Evolutionary conservation across 176 grass and related monocot genomes (phyloP).

Genomic region (Juncus inflexus): DNA sequence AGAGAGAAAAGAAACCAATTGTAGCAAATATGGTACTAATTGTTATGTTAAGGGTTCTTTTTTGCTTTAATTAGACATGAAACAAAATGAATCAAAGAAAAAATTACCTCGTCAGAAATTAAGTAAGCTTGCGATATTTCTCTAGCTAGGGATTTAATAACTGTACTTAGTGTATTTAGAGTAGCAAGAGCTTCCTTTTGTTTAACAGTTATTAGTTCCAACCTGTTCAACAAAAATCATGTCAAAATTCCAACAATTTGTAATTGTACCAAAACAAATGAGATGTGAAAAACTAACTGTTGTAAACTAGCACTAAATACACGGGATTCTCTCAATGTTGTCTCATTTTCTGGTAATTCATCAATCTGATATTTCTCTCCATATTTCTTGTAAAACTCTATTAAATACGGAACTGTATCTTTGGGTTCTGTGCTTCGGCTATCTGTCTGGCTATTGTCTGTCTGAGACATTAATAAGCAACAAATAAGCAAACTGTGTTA

Average conservation of each 20-base stretch:
- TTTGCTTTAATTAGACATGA: too few relatives aligned
- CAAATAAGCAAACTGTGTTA: slow-evolving; percentile 4
- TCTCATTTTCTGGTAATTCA: slow-evolving; percentile 84
- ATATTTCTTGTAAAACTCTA: slow-evolving; percentile 94
- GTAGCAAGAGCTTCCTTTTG: too few relatives aligned
- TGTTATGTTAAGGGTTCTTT: too few relatives aligned
- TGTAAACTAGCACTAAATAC: slow-evolving; percentile 73
- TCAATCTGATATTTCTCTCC: slow-evolving; percentile 87
- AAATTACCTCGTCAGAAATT: slow-evolving; percentile 74
- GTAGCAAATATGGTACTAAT: not conserved
- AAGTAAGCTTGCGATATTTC: slow-evolving; percentile 62
- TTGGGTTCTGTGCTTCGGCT: slow-evolving; percentile 79
- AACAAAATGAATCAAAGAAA: too few relatives aligned
- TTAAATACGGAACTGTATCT: slow-evolving; percentile 68
- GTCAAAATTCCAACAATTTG: too few relatives aligned
- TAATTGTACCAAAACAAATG: not conserved
- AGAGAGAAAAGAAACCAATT: not conserved
- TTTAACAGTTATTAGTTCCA: too few relatives aligned
- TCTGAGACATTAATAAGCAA: slow-evolving; percentile 39
- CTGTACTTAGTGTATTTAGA: too few relatives aligned
- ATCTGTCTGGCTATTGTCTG: slow-evolving; percentile 60
- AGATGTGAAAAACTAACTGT: slow-evolving; percentile 50
- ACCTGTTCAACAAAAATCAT: too few relatives aligned
- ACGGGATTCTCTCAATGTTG: slow-evolving; percentile 81
- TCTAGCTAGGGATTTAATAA: not conserved